These are phyloP conservation scores for Populus simonii DNA, from an alignment of 345 rosid genomes.

Conservation along the genomic window DNA sequence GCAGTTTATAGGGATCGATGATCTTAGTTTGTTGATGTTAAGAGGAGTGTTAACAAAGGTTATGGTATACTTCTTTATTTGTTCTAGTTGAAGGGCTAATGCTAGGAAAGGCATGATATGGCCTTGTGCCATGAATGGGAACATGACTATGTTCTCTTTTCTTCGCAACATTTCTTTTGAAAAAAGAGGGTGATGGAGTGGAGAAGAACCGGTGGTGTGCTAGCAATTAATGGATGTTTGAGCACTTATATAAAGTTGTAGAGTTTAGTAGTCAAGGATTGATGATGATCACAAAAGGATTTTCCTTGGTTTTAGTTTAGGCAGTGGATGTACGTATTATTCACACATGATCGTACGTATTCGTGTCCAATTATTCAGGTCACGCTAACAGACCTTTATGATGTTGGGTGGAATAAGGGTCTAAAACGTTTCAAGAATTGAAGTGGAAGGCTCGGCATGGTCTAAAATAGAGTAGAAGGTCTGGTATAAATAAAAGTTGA, in stretches of 20 bases:
- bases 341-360: too few species aligned
- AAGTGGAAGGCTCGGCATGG: too few species aligned
- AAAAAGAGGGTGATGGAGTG: neutral
- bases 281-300: too few species aligned
- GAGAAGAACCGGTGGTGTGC: neutral
- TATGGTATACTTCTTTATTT: neutral
- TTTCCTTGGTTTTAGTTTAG: too few species aligned
- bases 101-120: conserved; percentile 25
- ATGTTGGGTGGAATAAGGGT: too few species aligned
- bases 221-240: neutral
- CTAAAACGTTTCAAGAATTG: too few species aligned
- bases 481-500: too few species aligned
- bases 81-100: conserved; percentile 14
- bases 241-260: neutral
- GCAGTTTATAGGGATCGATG: conserved; percentile 46
- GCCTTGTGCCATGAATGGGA: conserved; percentile 34
- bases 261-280: too few species aligned
- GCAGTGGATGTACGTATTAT: too few species aligned
- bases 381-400: too few species aligned
- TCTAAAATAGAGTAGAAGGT: too few species aligned
- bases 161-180: conserved; percentile 6
- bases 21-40: conserved; percentile 4
- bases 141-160: conserved; percentile 8
- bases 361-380: too few species aligned
- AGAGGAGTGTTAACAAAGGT: conserved; percentile 8